Evolutionary conservation across 176 grass and related monocot genomes (phyloP).

Genomic region (Avena sativa): DNA sequence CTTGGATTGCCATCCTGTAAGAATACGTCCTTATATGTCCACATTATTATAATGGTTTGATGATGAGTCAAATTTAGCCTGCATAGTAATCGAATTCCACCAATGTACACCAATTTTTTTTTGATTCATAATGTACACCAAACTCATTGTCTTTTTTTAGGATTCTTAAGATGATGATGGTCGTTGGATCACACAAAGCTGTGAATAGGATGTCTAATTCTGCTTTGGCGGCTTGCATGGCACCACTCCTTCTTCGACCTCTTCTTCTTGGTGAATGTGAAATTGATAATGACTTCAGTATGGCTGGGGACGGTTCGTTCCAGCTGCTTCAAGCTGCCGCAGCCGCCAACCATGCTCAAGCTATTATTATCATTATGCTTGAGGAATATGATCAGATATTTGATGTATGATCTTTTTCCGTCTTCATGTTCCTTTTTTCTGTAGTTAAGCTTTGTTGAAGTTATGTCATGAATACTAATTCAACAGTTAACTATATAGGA

Average conservation of each 20-base stretch:
- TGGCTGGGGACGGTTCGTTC: slow-evolving; percentile 82
- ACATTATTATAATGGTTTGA: slow-evolving; percentile 14
- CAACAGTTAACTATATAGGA: slow-evolving; percentile 53
- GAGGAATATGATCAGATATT: slow-evolving; percentile 95
- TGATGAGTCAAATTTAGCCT: slow-evolving; percentile 29
- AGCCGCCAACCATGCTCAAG: slow-evolving; percentile 95
- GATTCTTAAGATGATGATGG: slow-evolving; percentile 98
- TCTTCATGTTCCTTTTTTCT: slow-evolving; percentile 37
- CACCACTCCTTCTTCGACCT: slow-evolving; percentile 92
- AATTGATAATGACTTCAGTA: slow-evolving; percentile 86
- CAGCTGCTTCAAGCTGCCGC: slow-evolving; percentile 96
- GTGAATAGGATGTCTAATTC: slow-evolving; percentile 94
- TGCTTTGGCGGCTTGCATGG: slow-evolving; percentile 98
- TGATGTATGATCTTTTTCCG: slow-evolving; percentile 65
- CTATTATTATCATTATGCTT: slow-evolving; percentile 92
- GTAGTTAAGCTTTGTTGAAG: slow-evolving; percentile 35
- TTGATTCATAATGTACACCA: slow-evolving; percentile 7
- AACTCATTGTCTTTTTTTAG: slow-evolving; percentile 66
- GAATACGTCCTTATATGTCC: background rate
- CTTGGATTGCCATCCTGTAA: slow-evolving; percentile 33
- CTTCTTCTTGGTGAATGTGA: slow-evolving; percentile 91
- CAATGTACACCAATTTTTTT: slow-evolving; percentile 47
- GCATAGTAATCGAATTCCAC: slow-evolving; percentile 20
- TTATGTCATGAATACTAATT: slow-evolving; percentile 53
- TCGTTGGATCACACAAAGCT: slow-evolving; percentile 73